Percentiles rank a stretch among this genome's conserved stretches.
These are phyloP conservation scores for Irineochytrium annulatum DNA, from an alignment of 192 early-diverging fungal genomes.

Conservation along the genomic window DNA sequence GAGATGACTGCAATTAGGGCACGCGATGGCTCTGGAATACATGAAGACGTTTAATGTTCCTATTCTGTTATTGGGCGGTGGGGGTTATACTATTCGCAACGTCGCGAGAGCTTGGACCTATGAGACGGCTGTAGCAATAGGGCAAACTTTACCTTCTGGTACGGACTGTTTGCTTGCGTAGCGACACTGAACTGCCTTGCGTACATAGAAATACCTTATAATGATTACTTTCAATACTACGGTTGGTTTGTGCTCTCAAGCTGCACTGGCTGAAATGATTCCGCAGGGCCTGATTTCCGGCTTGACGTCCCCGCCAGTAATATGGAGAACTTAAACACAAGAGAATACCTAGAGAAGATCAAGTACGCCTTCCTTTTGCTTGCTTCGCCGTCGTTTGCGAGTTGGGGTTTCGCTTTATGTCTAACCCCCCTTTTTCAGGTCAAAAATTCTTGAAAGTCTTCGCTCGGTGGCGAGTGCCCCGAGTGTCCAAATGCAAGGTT, in stretches of 20 bases:
- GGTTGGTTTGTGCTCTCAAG: slow-evolving; percentile 12
- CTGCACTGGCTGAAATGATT: neutral
- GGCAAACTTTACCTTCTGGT: slow-evolving; percentile 63
- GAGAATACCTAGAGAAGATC: slow-evolving; percentile 74
- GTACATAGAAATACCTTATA: slow-evolving; percentile 56
- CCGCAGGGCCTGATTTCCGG: slow-evolving; percentile 42
- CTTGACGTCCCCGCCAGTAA: slow-evolving; percentile 69
- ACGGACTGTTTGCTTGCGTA: neutral
- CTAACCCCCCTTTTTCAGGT: slow-evolving; percentile 11
- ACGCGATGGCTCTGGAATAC: slow-evolving; percentile 86
- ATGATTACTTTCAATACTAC: slow-evolving; percentile 63
- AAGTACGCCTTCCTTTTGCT: slow-evolving; percentile 41
- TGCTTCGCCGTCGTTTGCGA: neutral
- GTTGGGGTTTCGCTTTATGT: slow-evolving; percentile 8
- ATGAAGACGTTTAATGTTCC: slow-evolving; percentile 91
- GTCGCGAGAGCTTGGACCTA: slow-evolving; percentile 93
- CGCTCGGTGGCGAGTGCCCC: slow-evolving; percentile 83
- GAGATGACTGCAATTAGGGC: slow-evolving; percentile 53
- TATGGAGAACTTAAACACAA: slow-evolving; percentile 86
- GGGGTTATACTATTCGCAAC: slow-evolving; percentile 90
- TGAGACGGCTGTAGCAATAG: slow-evolving; percentile 81
- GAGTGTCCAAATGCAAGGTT: slow-evolving; percentile 90
- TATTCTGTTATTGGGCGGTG: slow-evolving; percentile 88
- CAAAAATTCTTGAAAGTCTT: slow-evolving; percentile 80
- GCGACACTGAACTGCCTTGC: neutral